phyloP scores from a whole-genome alignment of 345 rosid genomes.

The Rhizophora apiculata region DNA sequence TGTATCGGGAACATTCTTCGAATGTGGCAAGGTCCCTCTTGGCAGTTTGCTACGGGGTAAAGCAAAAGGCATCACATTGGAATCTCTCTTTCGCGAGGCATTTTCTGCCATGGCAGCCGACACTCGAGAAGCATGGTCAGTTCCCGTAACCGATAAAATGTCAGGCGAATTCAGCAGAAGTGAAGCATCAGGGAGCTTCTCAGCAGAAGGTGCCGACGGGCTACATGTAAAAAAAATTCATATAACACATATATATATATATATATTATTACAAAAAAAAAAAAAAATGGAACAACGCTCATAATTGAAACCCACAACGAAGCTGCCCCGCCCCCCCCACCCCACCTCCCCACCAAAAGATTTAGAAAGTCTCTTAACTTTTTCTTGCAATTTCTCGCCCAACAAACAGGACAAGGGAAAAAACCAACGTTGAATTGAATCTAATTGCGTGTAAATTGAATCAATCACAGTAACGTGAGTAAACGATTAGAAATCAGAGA shows the following conservation, averaged over 20 bases:
- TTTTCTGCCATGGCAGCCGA: slow-evolving; percentile 72
- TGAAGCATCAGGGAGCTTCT: slow-evolving; percentile 84
- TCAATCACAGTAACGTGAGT: not conserved
- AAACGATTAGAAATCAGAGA: not conserved
- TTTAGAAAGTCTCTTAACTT: not conserved
- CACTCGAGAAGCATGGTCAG: slow-evolving; percentile 70
- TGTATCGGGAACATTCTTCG: slow-evolving; percentile 59
- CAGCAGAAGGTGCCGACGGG: slow-evolving; percentile 21
- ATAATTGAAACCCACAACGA: not conserved
- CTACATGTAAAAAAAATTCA: too few relatives aligned
- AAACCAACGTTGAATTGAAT: not conserved
- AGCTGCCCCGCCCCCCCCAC: not conserved
- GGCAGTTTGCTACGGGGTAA: slow-evolving; percentile 56
- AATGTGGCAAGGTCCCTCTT: slow-evolving; percentile 47
- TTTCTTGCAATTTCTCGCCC: not conserved
- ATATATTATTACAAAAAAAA: not conserved
- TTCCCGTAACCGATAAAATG: slow-evolving; percentile 25
- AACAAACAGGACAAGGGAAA: not conserved
- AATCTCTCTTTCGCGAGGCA: slow-evolving; percentile 63
- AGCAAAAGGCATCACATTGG: slow-evolving; percentile 37
- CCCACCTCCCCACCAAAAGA: not conserved
- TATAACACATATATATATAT: not conserved
- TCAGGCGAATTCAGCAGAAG: slow-evolving; percentile 56
- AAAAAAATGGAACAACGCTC: not conserved
- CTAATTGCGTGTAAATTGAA: not conserved